Evolutionary conservation across 768 basidiomycete species (phyloP).

Genomic region (Gloeophyllum trabeum): DNA sequence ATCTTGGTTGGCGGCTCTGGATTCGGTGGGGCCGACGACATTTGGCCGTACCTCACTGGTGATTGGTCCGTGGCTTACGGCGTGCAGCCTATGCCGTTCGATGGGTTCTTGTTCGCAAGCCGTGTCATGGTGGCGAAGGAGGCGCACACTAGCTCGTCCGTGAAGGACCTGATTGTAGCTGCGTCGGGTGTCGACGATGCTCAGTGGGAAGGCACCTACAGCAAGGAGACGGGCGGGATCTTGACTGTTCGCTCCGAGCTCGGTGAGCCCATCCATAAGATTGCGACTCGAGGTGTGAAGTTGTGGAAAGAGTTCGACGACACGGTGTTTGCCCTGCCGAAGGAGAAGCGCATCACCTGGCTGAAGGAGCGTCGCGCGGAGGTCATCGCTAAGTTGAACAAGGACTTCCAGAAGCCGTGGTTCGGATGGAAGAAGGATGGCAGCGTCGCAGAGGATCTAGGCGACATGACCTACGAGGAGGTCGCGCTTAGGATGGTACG

Average conservation of each 20-base stretch:
- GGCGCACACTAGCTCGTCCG: conserved; percentile 86
- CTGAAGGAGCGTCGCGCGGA: conserved; percentile 78
- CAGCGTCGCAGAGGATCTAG: conserved; percentile 69
- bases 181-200: conserved; percentile 86
- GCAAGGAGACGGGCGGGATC: conserved; percentile 90
- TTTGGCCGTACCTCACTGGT: conserved; percentile 95
- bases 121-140: conserved; percentile 99
- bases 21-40: conserved; percentile 89
- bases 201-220: conserved; percentile 91
- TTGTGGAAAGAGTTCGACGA: conserved; percentile 99
- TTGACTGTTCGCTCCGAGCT: conserved; percentile 96
- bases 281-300: conserved; percentile 93
- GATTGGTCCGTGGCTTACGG: conserved; percentile 88
- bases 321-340: conserved; percentile 87
- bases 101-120: conserved; percentile 92
- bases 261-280: conserved; percentile 98
- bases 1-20: conserved; percentile 89
- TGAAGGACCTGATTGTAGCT: conserved; percentile 94
- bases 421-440: conserved; percentile 96
- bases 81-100: conserved; percentile 94
- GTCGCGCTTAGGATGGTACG: conserved; percentile 84
- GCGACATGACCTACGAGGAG: conserved; percentile 99
- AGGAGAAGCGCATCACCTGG: conserved; percentile 92
- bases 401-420: conserved; percentile 94
- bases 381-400: conserved; percentile 86